Evolutionary conservation across 176 grass and related monocot genomes (phyloP), one percentile per base, ranked within the genome.

Genomic region (Cenchrus purpureus): DNA sequence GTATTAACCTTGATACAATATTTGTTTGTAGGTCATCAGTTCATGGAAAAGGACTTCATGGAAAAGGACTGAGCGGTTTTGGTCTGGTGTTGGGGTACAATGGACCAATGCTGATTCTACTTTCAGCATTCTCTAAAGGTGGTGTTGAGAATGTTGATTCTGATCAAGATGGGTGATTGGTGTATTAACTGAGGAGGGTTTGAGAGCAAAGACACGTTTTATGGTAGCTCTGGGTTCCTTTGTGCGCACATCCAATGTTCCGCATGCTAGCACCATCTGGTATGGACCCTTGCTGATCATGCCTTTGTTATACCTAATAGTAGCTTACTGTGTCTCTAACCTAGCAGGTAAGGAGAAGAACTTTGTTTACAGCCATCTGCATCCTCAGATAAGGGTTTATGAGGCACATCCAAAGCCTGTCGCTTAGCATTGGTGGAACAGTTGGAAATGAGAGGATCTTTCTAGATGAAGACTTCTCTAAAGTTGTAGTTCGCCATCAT

Each of bases 61-160:
- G 97, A 81, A 99, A 89, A 82, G 93, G 91, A 54, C 87, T 99
- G 56, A 99, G 91, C 89, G 91, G 28, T 99, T 99, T 74, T 99
- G 97, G 97, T 94, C 91, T 67, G 85, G 84, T 79, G 88, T 94
- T 68, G 88, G 97, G 97, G 22, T 99, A 96, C 71, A 86, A 92
- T 22, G 93, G 97, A 46, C 81, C 97, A 20, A 77, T 89, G 19
- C 51, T 99, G 53, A 86, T 99, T 89, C 79, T 99, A 79, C 72
- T 99, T 13, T 92, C 93, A n/a, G 93, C 93, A 63, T 87, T 85
- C 42, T 90, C 83, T 20, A 74, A 68, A 14, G 61, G 67, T 61
- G 86, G 84, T 22, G 48, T 68, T 63, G 83, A 90, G 14, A 83
- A 80, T 82, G 74, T 48, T 86, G 87, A 40, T 83, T 79, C 50